Percentiles rank a stretch among this genome's conserved stretches.
Evolutionary conservation across 1,284 basidiomycete genomes (phyloP).

Genomic region (Moesziomyces aphidis): DNA sequence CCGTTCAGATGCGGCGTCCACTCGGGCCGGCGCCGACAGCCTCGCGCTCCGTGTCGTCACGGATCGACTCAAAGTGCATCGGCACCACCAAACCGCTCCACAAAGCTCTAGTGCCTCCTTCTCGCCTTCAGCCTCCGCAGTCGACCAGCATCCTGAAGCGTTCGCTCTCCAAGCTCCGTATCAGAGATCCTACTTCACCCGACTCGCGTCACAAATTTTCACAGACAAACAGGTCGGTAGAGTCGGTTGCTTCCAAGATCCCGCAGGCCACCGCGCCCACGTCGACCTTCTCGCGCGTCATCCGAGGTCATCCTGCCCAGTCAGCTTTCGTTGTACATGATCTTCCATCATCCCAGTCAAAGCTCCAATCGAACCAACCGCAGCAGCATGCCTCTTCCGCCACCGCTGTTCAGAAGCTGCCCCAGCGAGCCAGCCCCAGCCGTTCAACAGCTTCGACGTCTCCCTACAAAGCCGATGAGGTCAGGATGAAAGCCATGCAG

Average conservation of each 20-base stretch:
- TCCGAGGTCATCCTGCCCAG: slow-evolving; percentile 7
- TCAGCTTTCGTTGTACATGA: slow-evolving; percentile 15
- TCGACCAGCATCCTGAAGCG: slow-evolving; percentile 23
- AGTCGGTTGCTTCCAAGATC: slow-evolving; percentile 17
- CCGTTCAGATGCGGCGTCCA: background rate
- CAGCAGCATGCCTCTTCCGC: background rate
- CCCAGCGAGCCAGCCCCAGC: background rate
- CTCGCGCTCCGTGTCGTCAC: slow-evolving; percentile 16
- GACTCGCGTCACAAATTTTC: slow-evolving; percentile 1
- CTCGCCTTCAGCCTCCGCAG: background rate
- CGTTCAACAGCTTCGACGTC: slow-evolving; percentile 3
- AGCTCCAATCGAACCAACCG: background rate
- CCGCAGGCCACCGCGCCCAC: slow-evolving; percentile 20
- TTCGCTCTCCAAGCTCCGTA: slow-evolving; percentile 33
- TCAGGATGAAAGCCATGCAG: slow-evolving; percentile 39
- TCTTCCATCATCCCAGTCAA: background rate
- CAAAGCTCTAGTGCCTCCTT: slow-evolving; percentile 3
- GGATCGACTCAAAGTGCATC: slow-evolving; percentile 14
- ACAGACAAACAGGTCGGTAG: slow-evolving; percentile 4
- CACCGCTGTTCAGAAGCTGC: background rate
- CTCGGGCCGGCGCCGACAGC: background rate
- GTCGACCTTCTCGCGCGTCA: slow-evolving; percentile 7
- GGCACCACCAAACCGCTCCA: background rate
- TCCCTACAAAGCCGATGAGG: slow-evolving; percentile 8
- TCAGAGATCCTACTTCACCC: slow-evolving; percentile 25